Conservation (phyloP, 805 yeast species). For the Ogataea wickerhamii region DNA sequence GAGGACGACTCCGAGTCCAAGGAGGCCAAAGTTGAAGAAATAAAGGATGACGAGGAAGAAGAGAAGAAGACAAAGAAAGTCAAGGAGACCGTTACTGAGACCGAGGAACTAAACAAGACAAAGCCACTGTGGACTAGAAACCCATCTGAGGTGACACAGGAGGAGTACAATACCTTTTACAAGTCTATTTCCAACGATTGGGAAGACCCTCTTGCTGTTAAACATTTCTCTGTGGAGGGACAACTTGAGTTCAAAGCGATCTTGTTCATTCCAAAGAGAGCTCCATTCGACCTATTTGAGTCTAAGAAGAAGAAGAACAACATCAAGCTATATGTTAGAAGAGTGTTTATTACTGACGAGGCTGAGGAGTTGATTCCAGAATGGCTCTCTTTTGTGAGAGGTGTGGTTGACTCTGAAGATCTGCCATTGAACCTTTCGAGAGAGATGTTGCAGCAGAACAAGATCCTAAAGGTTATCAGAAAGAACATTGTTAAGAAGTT, state of each 20-base stretch:
- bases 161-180: slow-evolving; percentile 98
- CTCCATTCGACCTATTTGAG: slow-evolving; percentile 98
- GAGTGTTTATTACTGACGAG: slow-evolving; percentile 99
- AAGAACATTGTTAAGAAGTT: slow-evolving; percentile 98
- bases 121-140: slow-evolving; percentile 99
- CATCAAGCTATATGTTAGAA: slow-evolving; percentile 97
- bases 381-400: slow-evolving; percentile 95
- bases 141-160: slow-evolving; percentile 96
- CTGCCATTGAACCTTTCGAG: slow-evolving; percentile 99
- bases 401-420: slow-evolving; percentile 99
- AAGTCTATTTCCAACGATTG: slow-evolving; percentile 99
- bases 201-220: slow-evolving; percentile 99
- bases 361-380: slow-evolving; percentile 99
- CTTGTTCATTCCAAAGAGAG: slow-evolving; percentile 96
- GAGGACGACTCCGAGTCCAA: slow-evolving; percentile 50
- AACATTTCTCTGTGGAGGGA: slow-evolving; percentile 99
- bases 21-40: slow-evolving; percentile 72
- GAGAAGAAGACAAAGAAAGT: slow-evolving; percentile 81
- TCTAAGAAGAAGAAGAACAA: slow-evolving; percentile 98
- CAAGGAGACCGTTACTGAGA: slow-evolving; percentile 90
- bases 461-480: slow-evolving; percentile 98
- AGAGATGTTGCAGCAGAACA: slow-evolving; percentile 99
- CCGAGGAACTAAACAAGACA: slow-evolving; percentile 97
- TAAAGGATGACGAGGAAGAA: slow-evolving; percentile 64
- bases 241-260: slow-evolving; percentile 99